Conservation (phyloP, 2,329 filamentous ascomycete genomes). For the Arthrobotrys iridis region DNA sequence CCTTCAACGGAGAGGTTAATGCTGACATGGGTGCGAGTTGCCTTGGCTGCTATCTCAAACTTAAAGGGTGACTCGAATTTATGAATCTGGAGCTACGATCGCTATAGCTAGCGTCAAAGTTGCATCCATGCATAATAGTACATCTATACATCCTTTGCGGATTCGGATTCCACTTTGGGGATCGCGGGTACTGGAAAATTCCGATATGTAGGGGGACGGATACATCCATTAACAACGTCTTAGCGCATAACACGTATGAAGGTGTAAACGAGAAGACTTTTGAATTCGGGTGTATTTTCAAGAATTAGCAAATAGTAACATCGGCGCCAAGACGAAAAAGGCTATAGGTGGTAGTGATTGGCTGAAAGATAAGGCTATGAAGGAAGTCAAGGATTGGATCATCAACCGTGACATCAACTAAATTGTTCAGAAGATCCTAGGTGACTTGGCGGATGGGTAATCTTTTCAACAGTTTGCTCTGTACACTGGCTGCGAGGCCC, state of each 20-base stretch:
- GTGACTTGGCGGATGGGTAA: not conserved
- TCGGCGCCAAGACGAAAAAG: not conserved
- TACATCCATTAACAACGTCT: not conserved
- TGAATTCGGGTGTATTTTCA: not conserved
- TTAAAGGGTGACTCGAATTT: not conserved
- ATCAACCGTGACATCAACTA: not conserved
- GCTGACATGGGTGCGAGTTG: not conserved
- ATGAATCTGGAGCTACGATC: not conserved
- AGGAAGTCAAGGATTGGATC: not conserved
- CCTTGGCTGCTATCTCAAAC: slow-evolving; percentile 23
- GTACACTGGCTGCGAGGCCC: slow-evolving; percentile 3
- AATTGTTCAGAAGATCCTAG: not conserved
- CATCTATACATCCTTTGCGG: not conserved
- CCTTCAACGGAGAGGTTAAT: not conserved
- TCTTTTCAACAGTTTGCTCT: not conserved
- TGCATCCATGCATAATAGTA: not conserved
- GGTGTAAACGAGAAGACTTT: not conserved
- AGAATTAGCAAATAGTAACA: not conserved
- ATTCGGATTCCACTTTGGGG: not conserved
- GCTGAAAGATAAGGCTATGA: not conserved
- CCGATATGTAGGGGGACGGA: not conserved
- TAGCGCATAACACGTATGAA: not conserved
- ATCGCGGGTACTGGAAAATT: not conserved
- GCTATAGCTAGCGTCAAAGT: not conserved
- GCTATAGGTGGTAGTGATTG: not conserved